Evolutionary conservation across 495 filamentous ascomycete species (phyloP), one percentile per base, ranked within the genome.

Genomic region (Pyronema domesticum): DNA sequence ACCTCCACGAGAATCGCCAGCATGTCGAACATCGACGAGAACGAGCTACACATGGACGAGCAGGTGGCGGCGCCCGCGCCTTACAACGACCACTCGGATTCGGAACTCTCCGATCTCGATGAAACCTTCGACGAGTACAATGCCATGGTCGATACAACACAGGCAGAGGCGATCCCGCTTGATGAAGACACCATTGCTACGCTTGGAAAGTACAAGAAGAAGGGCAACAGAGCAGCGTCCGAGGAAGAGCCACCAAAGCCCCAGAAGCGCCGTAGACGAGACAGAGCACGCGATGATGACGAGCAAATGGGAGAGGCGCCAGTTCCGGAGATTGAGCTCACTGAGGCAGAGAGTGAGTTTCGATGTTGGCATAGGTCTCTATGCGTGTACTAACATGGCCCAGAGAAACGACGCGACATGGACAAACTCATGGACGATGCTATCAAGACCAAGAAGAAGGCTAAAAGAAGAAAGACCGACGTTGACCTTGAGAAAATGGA

Each of bases 91-190:
- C 60, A 74, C n/a, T 83, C 82, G 0, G 86, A 89, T 59, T 78
- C 84, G n/a, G 77, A 85, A 51, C 77, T 94, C 13, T 95, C 89
- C 8, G 91, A 98, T 67, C 82, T 98, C 60, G 91, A 96, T 65
- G 83, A 82, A 45, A 81, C 93, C 66, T 95, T 99, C 68, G 81
- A 84, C 45, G 80, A 94, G 60, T 95, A 94, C 68, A 86, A 95
- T 62, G 53, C 83, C 83, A 0, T 76, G 74, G 85, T 89, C 57
- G 78, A 81, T 35, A 30, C 23, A 30, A 30, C 5, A 30, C 23
- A 30, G 23, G 81, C 81, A 8, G 30, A 53, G 18, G 72, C 76
- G 33, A 75, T 91, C 30, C 81, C 84, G 14, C 85, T 96, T 55
- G 93, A 96, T 61, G 86, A 93, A 58, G 84, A 85, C 48, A 86